Conservation (phyloP, 495 filamentous ascomycete genomes). For the Evansstolkia leycettana region DNA sequence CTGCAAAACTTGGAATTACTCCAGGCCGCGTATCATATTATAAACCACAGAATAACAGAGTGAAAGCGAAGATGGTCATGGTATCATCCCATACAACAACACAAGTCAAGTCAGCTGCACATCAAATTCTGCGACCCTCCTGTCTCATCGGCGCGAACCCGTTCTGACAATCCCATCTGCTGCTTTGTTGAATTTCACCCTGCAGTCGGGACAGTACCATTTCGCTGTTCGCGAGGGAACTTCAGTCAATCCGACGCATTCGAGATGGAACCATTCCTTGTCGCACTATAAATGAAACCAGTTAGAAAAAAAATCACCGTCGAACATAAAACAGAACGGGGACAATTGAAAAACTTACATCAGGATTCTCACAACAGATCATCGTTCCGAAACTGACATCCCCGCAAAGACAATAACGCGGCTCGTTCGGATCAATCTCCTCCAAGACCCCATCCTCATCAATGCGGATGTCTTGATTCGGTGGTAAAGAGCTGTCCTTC, state of each 20-base stretch:
- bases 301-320: slow-evolving; percentile 9
- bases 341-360: slow-evolving; percentile 49
- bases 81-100: slow-evolving; percentile 1
- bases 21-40: too few species aligned
- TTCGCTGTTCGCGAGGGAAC: slow-evolving; percentile 67
- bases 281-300: slow-evolving; percentile 38
- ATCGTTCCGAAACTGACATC: slow-evolving; percentile 88
- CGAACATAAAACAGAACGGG: slow-evolving; percentile 1
- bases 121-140: too few species aligned
- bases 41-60: too few species aligned
- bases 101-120: not conserved
- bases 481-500: slow-evolving; percentile 1
- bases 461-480: slow-evolving; percentile 29
- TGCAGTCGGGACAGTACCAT: slow-evolving; percentile 92
- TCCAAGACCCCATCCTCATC: slow-evolving; percentile 44
- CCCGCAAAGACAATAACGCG: slow-evolving; percentile 81
- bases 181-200: slow-evolving; percentile 48
- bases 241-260: slow-evolving; percentile 68
- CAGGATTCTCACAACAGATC: slow-evolving; percentile 85
- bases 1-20: not conserved
- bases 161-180: slow-evolving; percentile 27
- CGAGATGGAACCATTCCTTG: slow-evolving; percentile 87
- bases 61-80: not conserved
- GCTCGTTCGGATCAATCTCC: slow-evolving; percentile 76
- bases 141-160: slow-evolving; percentile 19